A percentile compares a stretch with the other conserved stretches of the same genome.
Evolutionary conservation across 495 filamentous ascomycete genomes (phyloP).

Genomic region (Rhizodiscina lignyota): DNA sequence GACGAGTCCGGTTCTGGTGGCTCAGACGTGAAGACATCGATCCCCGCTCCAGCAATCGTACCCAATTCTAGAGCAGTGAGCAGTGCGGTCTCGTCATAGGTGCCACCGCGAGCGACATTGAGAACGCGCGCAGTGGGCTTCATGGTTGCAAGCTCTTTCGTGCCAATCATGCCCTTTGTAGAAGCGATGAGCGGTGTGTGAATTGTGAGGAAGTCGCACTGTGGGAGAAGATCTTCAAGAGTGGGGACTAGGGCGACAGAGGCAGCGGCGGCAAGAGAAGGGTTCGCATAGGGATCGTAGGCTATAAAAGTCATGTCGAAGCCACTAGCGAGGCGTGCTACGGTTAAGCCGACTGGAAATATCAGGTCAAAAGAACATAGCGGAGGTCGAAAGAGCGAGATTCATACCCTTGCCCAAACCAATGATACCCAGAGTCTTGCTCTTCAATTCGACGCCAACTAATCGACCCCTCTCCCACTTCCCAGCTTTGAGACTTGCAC

Average conservation of each 20-base stretch:
- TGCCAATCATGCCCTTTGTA: slow-evolving; percentile 48
- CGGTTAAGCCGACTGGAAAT: slow-evolving; percentile 45
- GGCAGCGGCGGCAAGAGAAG: slow-evolving; percentile 37
- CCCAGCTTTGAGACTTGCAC: slow-evolving; percentile 37
- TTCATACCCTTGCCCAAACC: slow-evolving; percentile 45
- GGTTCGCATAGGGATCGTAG: slow-evolving; percentile 50
- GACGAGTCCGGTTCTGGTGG: slow-evolving; percentile 36
- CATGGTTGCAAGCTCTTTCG: slow-evolving; percentile 46
- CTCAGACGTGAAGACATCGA: slow-evolving; percentile 62
- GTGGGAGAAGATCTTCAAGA: slow-evolving; percentile 37
- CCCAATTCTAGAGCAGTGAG: slow-evolving; percentile 47
- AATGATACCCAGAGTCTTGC: slow-evolving; percentile 50
- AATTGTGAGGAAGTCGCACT: slow-evolving; percentile 55
- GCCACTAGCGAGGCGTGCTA: slow-evolving; percentile 50
- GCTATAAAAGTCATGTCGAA: slow-evolving; percentile 52
- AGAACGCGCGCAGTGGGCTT: slow-evolving; percentile 46
- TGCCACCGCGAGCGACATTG: slow-evolving; percentile 59
- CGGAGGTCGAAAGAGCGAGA: background rate
- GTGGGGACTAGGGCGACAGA: slow-evolving; percentile 37
- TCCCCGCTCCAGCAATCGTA: slow-evolving; percentile 51
- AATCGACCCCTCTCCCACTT: slow-evolving; percentile 54
- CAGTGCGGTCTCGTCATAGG: slow-evolving; percentile 55
- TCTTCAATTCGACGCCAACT: slow-evolving; percentile 52
- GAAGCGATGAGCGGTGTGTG: slow-evolving; percentile 59
- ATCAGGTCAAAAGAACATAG: background rate